These are phyloP conservation scores for Acanthamoeba lenticulata DNA, from an alignment of 208 protist genomes.

Conservation along the genomic window DNA sequence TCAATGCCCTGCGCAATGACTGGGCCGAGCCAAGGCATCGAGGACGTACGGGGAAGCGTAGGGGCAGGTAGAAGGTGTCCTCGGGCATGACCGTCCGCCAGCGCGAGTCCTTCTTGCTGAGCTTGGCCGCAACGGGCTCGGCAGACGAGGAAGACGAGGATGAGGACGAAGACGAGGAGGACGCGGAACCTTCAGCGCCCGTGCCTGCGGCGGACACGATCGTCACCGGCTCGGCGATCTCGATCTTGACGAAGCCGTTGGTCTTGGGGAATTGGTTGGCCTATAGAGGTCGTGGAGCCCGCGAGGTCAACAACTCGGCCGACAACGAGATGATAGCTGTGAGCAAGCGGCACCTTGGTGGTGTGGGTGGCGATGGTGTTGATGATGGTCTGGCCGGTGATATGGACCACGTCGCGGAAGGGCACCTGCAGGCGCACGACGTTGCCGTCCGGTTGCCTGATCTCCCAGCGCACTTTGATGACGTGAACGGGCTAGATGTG, in stretches of 20 bases:
- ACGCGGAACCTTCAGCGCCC: not conserved
- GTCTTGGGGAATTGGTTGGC: not conserved
- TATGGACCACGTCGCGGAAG: not conserved
- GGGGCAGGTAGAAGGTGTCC: conserved; percentile 45
- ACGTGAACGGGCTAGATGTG: conserved; percentile 7
- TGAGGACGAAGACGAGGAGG: not conserved
- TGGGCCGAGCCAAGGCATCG: not conserved
- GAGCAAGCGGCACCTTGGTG: not conserved
- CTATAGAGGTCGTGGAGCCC: not conserved
- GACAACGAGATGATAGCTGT: not conserved
- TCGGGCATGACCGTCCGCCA: not conserved
- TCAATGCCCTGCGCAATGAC: too few species aligned
- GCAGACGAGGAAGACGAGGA: not conserved
- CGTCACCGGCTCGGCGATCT: conserved; percentile 24
- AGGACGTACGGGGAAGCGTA: conserved; percentile 24
- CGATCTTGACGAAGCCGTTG: conserved; percentile 51
- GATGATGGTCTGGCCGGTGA: conserved; percentile 52
- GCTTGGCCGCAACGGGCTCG: not conserved
- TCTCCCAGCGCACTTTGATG: conserved; percentile 38
- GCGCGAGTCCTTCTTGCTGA: not conserved
- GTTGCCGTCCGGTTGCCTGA: not conserved
- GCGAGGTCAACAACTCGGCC: too few species aligned
- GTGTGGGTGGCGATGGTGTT: not conserved
- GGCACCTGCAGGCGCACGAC: conserved; percentile 33
- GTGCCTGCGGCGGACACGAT: not conserved